A percentile compares a stretch with the other conserved stretches of the same genome.
phyloP scores from a whole-genome alignment of 192 early-diverging fungal species.

The Coemansia sp. region DNA sequence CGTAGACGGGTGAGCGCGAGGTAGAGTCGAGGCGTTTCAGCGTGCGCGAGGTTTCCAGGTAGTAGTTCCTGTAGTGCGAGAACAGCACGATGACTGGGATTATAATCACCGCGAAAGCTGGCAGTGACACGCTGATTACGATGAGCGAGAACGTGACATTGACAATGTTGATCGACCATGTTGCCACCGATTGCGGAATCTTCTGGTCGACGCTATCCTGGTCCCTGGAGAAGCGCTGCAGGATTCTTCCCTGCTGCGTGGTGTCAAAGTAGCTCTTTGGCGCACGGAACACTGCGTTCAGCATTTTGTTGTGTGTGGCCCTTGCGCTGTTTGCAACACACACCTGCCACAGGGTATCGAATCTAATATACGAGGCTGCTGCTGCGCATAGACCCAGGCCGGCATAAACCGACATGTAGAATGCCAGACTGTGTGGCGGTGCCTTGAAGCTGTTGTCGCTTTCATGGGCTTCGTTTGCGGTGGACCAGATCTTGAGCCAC shows the following conservation, averaged over 20 bases:
- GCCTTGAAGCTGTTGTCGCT: conserved; percentile 13
- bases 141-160: conserved; percentile 54
- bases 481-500: conserved; percentile 74
- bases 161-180: conserved; percentile 52
- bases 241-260: conserved; percentile 83
- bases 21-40: conserved; percentile 80
- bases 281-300: conserved; percentile 68
- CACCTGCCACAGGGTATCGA: conserved; percentile 73
- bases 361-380: conserved; percentile 66
- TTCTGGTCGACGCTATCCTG: conserved; percentile 78
- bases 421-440: conserved; percentile 42
- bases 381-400: conserved; percentile 45
- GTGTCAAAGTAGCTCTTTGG: conserved; percentile 69
- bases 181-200: conserved; percentile 60
- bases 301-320: conserved; percentile 72
- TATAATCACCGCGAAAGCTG: conserved; percentile 56
- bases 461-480: conserved; percentile 52
- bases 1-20: conserved; percentile 70
- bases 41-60: conserved; percentile 73
- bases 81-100: conserved; percentile 57
- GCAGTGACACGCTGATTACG: conserved; percentile 54
- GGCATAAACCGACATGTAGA: conserved; percentile 62
- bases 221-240: conserved; percentile 92
- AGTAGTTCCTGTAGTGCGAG: conserved; percentile 57
- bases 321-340: conserved; percentile 82